Evolutionary conservation across 352 stramenopile genomes (phyloP), one percentile per base, ranked within the genome.

Genomic region (Phytophthora sp.): DNA sequence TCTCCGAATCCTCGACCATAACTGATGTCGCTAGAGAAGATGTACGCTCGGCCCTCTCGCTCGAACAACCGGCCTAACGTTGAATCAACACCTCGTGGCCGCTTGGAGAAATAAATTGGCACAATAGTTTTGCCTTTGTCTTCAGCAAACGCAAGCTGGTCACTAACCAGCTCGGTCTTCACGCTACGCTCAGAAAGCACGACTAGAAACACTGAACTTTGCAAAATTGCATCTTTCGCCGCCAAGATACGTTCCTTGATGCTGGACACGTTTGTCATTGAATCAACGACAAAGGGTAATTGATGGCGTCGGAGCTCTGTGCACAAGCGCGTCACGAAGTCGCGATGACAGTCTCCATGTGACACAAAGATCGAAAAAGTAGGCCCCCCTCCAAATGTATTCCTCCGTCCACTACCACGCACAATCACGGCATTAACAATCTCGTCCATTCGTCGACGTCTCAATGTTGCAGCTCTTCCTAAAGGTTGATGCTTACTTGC

Each of bases 101-200:
- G 64, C 50, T 73, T 82, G 13, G 78, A 88, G 38, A 80, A 89
- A 58, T 91, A 88, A 21, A 92, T 74, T 1, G 86, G 84, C 26
- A 92, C 77, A 65, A 93, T 87, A 23, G 64, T 66, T 69, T 91
- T 92, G 45, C 80, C 85, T 54, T 91, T 91, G 58, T 94, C 85
- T 61, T 92, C 83, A 2, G 83, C 85, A 50, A 92, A 94, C 15
- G 81, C 85, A n/a, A 92, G 59, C 65, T 94, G 83, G 61, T 92
- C 83, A 59, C 83, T 92, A 45, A 95, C 79, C 18, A 95, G 68
- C 54, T 95, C 86, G 5, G 79, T 92, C 65, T 89, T 87, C 44
- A 84, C 82, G 57, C 75, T 91, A 23, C 89, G 77, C 42, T 86
- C 75, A 17, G 87, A 93, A 10, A 93, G 64, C 30, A 95, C 76